Conservation (phyloP, 148 eudicot genomes). For the Arctostaphylos glauca region DNA sequence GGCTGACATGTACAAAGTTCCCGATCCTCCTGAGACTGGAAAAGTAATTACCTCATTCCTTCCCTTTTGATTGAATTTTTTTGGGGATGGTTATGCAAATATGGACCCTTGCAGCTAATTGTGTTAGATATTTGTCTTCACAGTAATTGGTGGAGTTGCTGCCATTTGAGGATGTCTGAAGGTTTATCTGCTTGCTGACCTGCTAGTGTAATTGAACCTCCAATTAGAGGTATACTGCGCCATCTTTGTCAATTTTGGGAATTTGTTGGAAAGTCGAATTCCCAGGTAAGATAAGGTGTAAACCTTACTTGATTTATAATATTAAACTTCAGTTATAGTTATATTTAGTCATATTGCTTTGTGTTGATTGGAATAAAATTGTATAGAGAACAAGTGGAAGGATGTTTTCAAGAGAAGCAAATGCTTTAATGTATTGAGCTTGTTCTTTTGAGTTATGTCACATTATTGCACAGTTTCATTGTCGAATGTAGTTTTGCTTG, state of each 20-base stretch:
- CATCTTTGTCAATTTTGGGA: conserved; percentile 1
- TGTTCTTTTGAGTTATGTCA: not conserved
- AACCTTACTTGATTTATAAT: not conserved
- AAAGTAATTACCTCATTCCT: conserved; percentile 22
- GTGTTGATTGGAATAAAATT: not conserved
- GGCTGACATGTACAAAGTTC: conserved; percentile 45
- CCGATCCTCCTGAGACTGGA: conserved; percentile 31
- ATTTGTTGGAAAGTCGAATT: conserved; percentile 10
- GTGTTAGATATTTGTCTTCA: not conserved
- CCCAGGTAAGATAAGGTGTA: conserved; percentile 4
- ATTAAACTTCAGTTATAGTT: conserved; percentile 10
- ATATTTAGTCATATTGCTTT: conserved; percentile 8
- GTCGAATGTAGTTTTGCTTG: not conserved
- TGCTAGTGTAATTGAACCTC: not conserved
- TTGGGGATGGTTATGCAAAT: not conserved
- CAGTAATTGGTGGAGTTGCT: conserved; percentile 7
- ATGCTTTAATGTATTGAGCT: not conserved
- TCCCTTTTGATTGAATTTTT: not conserved
- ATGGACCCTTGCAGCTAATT: not conserved
- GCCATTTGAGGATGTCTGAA: not conserved
- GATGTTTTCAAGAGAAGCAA: not conserved
- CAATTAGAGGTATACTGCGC: not conserved
- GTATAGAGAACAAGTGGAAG: conserved; percentile 8
- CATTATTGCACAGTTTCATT: not conserved
- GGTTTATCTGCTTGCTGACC: conserved; percentile 11